Evolutionary conservation across 2,329 filamentous ascomycete species (phyloP).

Genomic region (Ophiostoma triangulosporum): DNA sequence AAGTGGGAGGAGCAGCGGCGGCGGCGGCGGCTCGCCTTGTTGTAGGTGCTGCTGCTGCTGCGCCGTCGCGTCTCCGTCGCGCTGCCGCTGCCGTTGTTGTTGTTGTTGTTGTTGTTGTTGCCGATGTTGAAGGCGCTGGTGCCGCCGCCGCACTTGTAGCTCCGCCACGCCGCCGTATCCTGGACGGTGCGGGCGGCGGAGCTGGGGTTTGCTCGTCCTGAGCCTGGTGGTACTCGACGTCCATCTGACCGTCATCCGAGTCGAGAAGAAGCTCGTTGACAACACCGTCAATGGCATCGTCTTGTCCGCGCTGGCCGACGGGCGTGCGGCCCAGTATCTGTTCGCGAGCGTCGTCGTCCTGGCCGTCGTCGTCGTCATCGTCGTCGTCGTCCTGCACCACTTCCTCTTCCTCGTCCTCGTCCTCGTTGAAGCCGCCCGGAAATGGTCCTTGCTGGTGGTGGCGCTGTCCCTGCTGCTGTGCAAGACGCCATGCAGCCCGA

Average conservation of each 20-base stretch:
- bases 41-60: neutral
- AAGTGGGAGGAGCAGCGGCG: neutral
- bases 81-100: neutral
- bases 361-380: neutral
- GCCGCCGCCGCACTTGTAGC: neutral
- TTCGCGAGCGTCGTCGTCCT: constrained; percentile 2
- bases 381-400: constrained; percentile 18
- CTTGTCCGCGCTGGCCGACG: neutral
- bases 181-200: neutral
- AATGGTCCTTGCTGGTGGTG: constrained; percentile 6
- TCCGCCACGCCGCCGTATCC: neutral
- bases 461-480: constrained; percentile 9
- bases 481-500: constrained; percentile 4
- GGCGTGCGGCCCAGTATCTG: neutral
- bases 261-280: constrained; percentile 1
- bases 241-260: constrained; percentile 11
- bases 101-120: neutral
- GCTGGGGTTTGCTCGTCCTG: neutral
- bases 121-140: neutral
- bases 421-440: constrained; percentile 14
- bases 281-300: neutral
- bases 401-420: constrained; percentile 2
- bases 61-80: neutral
- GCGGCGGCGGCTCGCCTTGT: neutral
- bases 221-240: constrained; percentile 7